phyloP scores from a whole-genome alignment of 2,329 filamentous ascomycete species.

The Diatrype stigma region DNA sequence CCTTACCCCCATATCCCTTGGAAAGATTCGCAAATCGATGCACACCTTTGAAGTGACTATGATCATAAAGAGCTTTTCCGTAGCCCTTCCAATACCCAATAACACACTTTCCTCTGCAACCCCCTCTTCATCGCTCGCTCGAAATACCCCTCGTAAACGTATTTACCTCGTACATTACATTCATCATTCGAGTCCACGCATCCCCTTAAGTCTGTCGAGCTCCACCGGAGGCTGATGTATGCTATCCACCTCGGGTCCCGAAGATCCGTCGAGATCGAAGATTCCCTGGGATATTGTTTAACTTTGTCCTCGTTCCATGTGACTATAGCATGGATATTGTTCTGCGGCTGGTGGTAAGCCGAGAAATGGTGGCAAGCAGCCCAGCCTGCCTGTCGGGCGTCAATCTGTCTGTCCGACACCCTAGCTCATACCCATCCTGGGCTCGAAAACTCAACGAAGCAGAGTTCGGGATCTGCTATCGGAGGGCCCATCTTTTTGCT shows the following conservation, averaged over 20 bases:
- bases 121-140: neutral
- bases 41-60: neutral
- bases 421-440: neutral
- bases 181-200: neutral
- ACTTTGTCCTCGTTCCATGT: too few species aligned
- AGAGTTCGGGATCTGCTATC: neutral
- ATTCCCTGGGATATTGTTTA: too few species aligned
- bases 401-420: too few species aligned
- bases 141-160: neutral
- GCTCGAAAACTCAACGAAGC: neutral
- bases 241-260: neutral
- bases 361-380: too few species aligned
- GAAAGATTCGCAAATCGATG: neutral
- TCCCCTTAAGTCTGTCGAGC: neutral
- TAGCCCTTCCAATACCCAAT: neutral
- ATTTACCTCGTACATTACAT: neutral
- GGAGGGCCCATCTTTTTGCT: neutral
- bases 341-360: too few species aligned
- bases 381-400: too few species aligned
- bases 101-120: neutral
- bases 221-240: neutral
- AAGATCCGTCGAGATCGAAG: neutral
- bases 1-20: neutral
- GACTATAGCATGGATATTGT: too few species aligned
- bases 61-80: neutral